Evolutionary conservation across 2,329 filamentous ascomycete species (phyloP).

Genomic region (Penicillium sp.): DNA sequence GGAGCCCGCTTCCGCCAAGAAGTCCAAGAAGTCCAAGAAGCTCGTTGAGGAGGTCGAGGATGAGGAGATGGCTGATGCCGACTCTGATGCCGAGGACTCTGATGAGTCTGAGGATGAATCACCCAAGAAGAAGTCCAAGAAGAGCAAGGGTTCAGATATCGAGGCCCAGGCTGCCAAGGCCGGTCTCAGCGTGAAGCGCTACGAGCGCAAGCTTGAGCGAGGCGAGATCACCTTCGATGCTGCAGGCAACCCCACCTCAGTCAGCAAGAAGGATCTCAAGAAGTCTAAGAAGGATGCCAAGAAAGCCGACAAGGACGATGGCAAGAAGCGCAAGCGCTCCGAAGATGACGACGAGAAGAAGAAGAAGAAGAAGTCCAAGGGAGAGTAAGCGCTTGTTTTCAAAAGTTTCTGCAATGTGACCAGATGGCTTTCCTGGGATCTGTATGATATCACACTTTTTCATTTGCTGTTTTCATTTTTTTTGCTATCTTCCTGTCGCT

Average conservation of each 20-base stretch:
- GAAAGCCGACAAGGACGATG: constrained; percentile 57
- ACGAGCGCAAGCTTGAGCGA: constrained; percentile 75
- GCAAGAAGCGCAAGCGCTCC: constrained; percentile 71
- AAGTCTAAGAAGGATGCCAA: constrained; percentile 67
- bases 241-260: constrained; percentile 66
- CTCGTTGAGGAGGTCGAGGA: constrained; percentile 49
- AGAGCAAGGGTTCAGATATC: constrained; percentile 50
- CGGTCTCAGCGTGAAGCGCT: constrained; percentile 73
- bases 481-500: constrained; percentile 25
- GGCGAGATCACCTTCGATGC: constrained; percentile 69
- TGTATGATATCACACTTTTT: constrained; percentile 49
- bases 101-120: constrained; percentile 34
- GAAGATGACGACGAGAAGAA: constrained; percentile 59
- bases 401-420: constrained; percentile 38
- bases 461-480: constrained; percentile 28
- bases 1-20: constrained; percentile 54
- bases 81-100: constrained; percentile 34
- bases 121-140: constrained; percentile 42
- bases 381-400: constrained; percentile 60
- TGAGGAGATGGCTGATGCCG: constrained; percentile 48
- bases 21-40: constrained; percentile 50
- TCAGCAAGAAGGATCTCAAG: constrained; percentile 77
- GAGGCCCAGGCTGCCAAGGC: constrained; percentile 65
- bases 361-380: constrained; percentile 51
- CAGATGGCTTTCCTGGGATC: constrained; percentile 31